Percentiles rank a stretch among this genome's conserved stretches.
These are phyloP conservation scores for Lactarius quietus DNA, from an alignment of 768 basidiomycete genomes.

Conservation along the genomic window DNA sequence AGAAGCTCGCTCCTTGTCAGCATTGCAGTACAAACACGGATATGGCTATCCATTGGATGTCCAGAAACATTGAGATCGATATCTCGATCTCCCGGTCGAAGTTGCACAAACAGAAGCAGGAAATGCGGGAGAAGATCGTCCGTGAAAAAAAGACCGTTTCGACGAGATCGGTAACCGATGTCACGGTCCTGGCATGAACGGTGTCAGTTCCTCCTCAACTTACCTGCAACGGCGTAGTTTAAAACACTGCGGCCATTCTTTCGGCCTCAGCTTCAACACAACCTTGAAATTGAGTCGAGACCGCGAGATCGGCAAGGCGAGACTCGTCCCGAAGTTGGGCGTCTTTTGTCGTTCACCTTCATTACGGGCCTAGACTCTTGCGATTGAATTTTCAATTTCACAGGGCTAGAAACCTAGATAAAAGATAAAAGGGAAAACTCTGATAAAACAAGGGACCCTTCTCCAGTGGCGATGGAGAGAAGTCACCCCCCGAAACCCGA, in stretches of 20 bases:
- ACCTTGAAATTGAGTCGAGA: constrained; percentile 10
- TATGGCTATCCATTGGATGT: constrained; percentile 3
- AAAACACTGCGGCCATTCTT: background rate
- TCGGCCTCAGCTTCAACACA: background rate
- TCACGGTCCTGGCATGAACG: constrained; percentile 7
- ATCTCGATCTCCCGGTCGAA: constrained; percentile 14
- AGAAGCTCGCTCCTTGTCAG: background rate
- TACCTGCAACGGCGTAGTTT: background rate
- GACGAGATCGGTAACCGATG: constrained; percentile 4
- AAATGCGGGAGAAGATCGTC: constrained; percentile 18
- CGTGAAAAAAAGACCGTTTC: constrained; percentile 13
- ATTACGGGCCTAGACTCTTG: constrained; percentile 1
- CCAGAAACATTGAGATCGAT: constrained; percentile 10
- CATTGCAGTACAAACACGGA: background rate
- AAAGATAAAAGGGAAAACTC: background rate
- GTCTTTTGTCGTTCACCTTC: background rate
- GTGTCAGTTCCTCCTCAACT: constrained; percentile 5
- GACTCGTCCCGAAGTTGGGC: background rate
- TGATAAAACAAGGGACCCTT: background rate
- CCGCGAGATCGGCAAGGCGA: constrained; percentile 7
- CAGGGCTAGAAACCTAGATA: background rate
- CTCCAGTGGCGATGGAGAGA: background rate
- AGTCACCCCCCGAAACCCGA: background rate
- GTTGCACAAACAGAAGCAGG: background rate
- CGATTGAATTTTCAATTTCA: constrained; percentile 9